phyloP scores from a whole-genome alignment of 345 rosid species.

The Salix purpurea region DNA sequence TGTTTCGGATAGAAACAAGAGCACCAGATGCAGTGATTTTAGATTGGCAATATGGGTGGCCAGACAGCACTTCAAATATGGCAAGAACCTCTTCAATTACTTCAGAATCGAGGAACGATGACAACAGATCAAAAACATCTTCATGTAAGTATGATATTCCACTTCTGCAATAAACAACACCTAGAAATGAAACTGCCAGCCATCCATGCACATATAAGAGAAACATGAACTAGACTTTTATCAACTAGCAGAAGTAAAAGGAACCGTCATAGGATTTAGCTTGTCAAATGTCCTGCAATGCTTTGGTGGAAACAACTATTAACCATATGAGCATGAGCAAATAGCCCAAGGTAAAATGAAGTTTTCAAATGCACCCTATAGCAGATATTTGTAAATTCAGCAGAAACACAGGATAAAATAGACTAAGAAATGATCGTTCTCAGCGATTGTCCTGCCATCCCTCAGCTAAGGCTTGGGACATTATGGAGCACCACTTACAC shows the following conservation, averaged over 20 bases:
- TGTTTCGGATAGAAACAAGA: slow-evolving; percentile 41
- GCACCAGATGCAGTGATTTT: slow-evolving; percentile 49
- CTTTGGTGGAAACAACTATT: not conserved
- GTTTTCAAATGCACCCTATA: not conserved
- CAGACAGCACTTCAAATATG: slow-evolving; percentile 52
- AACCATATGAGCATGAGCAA: not conserved
- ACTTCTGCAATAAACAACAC: slow-evolving; percentile 41
- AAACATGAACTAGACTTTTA: not conserved
- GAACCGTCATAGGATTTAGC: not conserved
- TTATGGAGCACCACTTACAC: not conserved
- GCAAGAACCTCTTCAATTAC: slow-evolving; percentile 49
- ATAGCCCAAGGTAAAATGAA: not conserved
- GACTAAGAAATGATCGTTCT: not conserved
- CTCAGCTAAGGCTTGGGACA: not conserved
- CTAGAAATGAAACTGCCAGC: slow-evolving; percentile 1
- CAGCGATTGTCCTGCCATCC: not conserved
- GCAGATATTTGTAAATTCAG: not conserved
- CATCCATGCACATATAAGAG: not conserved
- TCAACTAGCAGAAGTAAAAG: not conserved
- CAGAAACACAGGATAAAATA: not conserved
- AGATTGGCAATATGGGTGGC: slow-evolving; percentile 28
- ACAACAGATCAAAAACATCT: slow-evolving; percentile 44
- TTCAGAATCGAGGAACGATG: slow-evolving; percentile 51
- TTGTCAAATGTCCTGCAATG: not conserved
- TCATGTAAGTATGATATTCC: slow-evolving; percentile 39